Conservation (phyloP, 129 eudicot genomes). For the Oenanthe sinensis region DNA sequence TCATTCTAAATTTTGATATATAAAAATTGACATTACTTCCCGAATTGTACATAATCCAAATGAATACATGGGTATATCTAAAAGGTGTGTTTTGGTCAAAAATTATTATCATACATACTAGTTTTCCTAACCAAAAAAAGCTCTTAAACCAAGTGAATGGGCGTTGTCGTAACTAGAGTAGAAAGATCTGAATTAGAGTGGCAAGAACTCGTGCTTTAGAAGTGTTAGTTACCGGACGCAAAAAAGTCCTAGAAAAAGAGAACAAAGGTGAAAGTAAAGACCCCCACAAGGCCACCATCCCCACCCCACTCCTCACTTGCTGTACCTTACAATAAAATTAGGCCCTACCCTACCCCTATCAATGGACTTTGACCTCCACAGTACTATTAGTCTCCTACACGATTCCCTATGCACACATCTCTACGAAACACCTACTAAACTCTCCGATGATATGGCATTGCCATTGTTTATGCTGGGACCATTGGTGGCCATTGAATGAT, state of each 20-base stretch:
- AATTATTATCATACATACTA: too few relatives aligned
- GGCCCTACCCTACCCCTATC: not conserved
- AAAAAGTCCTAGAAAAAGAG: conserved; percentile 1
- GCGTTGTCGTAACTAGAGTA: too few relatives aligned
- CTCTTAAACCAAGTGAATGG: too few relatives aligned
- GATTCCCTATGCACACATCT: not conserved
- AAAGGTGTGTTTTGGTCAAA: too few relatives aligned
- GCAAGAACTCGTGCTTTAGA: too few relatives aligned
- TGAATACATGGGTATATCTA: too few relatives aligned
- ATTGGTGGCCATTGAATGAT: not conserved
- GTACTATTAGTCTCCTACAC: not conserved
- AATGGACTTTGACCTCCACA: conserved; percentile 10
- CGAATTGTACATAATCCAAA: too few relatives aligned
- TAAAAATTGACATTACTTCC: too few relatives aligned
- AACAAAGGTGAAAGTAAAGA: conserved; percentile 5
- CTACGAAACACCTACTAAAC: not conserved
- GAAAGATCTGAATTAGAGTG: too few relatives aligned
- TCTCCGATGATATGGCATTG: not conserved
- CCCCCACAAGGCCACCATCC: not conserved
- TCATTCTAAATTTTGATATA: too few relatives aligned
- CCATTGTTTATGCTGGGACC: conserved; percentile 9
- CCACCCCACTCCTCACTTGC: not conserved
- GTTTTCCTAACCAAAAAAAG: too few relatives aligned
- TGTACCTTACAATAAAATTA: not conserved
- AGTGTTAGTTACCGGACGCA: not conserved